Base-by-base conservation (phyloP, 768 basidiomycete species). In the Hypsizygus marmoreus region DNA sequence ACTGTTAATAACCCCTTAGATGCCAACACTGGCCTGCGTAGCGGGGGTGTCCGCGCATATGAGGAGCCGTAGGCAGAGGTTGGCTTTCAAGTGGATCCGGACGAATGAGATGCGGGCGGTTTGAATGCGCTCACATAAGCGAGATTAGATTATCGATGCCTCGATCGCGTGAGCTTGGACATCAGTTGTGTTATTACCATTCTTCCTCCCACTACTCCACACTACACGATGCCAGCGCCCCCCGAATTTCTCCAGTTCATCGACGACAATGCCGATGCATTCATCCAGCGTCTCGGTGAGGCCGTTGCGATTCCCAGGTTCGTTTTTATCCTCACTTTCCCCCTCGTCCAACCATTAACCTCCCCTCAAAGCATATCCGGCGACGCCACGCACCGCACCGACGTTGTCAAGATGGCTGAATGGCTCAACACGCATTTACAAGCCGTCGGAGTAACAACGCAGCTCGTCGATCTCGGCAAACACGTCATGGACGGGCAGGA, bases 251-350 rank as follows among this genome's bases (percentile, higher is more conserved):
- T 78, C 47, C 56, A 69, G 22, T 79, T 66, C 52, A 74, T 98
- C 63, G 83, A 94, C 51, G 61, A 70, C 13, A 82, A 95, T 55
- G 75, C 85, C 43, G 74, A 82, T 40, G 66, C 69, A 19, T 95
- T 94, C 60, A 88, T 98, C 49, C 68, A 83, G 50, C 79, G 92
- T 36, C 82, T 95, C 20, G 72, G 80, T 4, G 78, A 88, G 26
- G 91, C 93, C 13, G 91, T 95, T 40, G 80, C 82, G 13, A 95
- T 95, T 51, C 89, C 90, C 53, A 84, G 85, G 85, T 81, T 47
- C 50, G 51, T 56, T 55, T 50, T 20, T 19, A 16, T 9, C 36
- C 25, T 10, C 30, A 39, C 24, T n/a, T n/a, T 40, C 37, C 13
- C 37, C 8, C 24, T 19, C 19, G 30, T 20, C 17, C 20, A 19